phyloP scores from a whole-genome alignment of 1,284 basidiomycete genomes.

The Ustilago loliicola region DNA sequence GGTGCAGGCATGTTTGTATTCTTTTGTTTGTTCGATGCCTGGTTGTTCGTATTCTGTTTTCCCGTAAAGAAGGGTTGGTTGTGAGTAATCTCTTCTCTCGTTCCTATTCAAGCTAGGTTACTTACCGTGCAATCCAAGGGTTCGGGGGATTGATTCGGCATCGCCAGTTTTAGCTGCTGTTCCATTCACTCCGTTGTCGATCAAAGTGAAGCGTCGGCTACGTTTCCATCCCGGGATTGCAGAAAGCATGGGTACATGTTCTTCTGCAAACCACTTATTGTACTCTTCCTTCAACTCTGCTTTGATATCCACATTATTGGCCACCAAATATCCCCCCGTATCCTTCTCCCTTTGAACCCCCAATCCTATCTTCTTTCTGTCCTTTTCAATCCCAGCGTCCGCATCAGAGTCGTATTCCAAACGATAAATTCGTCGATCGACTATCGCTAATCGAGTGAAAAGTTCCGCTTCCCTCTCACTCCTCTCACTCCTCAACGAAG shows the following conservation, averaged over 20 bases:
- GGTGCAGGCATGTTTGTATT: conserved; percentile 42
- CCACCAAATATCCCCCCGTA: conserved; percentile 35
- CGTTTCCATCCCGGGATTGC: conserved; percentile 61
- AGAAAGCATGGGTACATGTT: conserved; percentile 50
- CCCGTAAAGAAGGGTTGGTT: too few relatives aligned
- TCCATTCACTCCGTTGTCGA: conserved; percentile 53
- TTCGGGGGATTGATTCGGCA: conserved; percentile 31
- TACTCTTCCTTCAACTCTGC: conserved; percentile 28
- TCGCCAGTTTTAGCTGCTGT: conserved; percentile 23
- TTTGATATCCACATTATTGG: conserved; percentile 51
- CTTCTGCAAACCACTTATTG: conserved; percentile 56
- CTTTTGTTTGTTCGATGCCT: conserved; percentile 24
- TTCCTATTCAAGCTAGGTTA: too few relatives aligned
- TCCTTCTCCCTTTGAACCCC: conserved; percentile 20
- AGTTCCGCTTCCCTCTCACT: conserved; percentile 69
- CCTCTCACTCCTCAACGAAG: conserved; percentile 65
- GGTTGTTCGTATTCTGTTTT: conserved; percentile 33
- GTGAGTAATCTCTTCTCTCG: too few relatives aligned
- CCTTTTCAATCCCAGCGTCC: conserved; percentile 15
- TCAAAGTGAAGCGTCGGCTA: conserved; percentile 55
- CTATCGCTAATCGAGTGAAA: conserved; percentile 65
- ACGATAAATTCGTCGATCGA: conserved; percentile 70
- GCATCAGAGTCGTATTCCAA: conserved; percentile 54
- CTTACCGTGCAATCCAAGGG: conserved; percentile 55
- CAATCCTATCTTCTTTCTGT: conserved; percentile 16